A percentile compares a stretch with the other conserved stretches of the same genome.
phyloP scores from a whole-genome alignment of 1,284 basidiomycete genomes.

The Stereum hirsutum region DNA sequence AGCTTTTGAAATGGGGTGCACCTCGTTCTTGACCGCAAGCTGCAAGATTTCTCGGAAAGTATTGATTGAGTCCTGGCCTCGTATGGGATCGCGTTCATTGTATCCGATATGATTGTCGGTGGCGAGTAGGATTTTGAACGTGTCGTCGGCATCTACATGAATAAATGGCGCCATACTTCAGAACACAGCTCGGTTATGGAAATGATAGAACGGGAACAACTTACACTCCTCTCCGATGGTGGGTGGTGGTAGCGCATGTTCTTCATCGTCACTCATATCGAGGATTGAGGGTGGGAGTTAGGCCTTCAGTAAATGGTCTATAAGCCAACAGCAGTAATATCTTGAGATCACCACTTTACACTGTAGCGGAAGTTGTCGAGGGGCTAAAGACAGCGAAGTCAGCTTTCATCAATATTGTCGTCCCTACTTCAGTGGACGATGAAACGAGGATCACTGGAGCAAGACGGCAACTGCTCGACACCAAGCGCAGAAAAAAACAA shows the following conservation, averaged over 20 bases:
- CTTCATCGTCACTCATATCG: slow-evolving; percentile 17
- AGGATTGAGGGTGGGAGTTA: no score
- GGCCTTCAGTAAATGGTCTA: no score
- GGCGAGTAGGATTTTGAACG: slow-evolving; percentile 79
- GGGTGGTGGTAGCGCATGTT: slow-evolving; percentile 16
- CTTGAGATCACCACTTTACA: no score
- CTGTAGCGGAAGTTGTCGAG: no score
- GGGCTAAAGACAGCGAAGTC: no score
- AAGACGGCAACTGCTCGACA: no score
- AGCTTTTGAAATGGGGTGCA: no score
- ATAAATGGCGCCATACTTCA: not conserved
- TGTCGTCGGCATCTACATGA: slow-evolving; percentile 49
- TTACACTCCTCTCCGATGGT: slow-evolving; percentile 10
- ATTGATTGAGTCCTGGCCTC: slow-evolving; percentile 93
- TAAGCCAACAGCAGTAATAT: no score
- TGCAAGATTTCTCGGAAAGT: slow-evolving; percentile 93
- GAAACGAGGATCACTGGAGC: no score
- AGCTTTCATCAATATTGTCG: no score
- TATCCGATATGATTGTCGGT: slow-evolving; percentile 97
- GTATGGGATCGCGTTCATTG: slow-evolving; percentile 88
- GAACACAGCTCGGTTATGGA: not conserved
- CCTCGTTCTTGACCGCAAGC: slow-evolving; percentile 82
- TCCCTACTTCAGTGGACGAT: no score
- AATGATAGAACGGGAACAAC: slow-evolving; percentile 5
- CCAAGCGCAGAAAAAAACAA: no score